Conservation (phyloP, 148 eudicot species). For the Bassia scoparia region DNA sequence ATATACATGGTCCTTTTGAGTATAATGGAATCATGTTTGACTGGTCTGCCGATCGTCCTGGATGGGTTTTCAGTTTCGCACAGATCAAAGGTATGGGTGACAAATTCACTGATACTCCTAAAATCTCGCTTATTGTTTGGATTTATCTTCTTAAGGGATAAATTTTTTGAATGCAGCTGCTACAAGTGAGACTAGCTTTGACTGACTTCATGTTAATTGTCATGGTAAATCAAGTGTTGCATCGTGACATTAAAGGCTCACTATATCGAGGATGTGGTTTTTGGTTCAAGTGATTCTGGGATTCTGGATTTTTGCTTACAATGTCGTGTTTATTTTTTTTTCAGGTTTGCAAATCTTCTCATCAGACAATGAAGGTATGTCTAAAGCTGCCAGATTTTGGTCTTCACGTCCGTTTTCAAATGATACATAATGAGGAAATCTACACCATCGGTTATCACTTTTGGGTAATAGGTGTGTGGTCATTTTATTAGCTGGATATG, state of each 20-base stretch:
- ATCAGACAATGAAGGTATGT: constrained; percentile 85
- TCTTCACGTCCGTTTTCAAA: constrained; percentile 74
- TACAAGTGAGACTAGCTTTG: constrained; percentile 84
- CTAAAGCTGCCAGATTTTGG: constrained; percentile 96
- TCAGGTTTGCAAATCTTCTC: constrained; percentile 90
- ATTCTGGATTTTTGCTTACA: background rate
- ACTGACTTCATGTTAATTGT: constrained; percentile 91
- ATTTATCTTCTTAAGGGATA: background rate
- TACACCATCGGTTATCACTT: constrained; percentile 86
- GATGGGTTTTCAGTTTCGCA: constrained; percentile 43
- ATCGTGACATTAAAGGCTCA: constrained; percentile 81
- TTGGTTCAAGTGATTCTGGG: constrained; percentile 7
- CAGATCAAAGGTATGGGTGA: constrained; percentile 33
- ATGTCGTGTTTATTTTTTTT: background rate
- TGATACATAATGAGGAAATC: constrained; percentile 78
- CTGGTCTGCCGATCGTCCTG: constrained; percentile 78
- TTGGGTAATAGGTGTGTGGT: constrained; percentile 77
- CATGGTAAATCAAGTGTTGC: constrained; percentile 88
- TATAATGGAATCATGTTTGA: constrained; percentile 92
- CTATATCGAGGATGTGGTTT: background rate
- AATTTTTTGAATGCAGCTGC: constrained; percentile 40
- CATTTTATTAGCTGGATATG: background rate
- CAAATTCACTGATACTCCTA: background rate
- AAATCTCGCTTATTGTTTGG: background rate
- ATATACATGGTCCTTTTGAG: constrained; percentile 95